Evolutionary conservation across 1,284 basidiomycete species (phyloP).

Genomic region (Puccinia horiana): DNA sequence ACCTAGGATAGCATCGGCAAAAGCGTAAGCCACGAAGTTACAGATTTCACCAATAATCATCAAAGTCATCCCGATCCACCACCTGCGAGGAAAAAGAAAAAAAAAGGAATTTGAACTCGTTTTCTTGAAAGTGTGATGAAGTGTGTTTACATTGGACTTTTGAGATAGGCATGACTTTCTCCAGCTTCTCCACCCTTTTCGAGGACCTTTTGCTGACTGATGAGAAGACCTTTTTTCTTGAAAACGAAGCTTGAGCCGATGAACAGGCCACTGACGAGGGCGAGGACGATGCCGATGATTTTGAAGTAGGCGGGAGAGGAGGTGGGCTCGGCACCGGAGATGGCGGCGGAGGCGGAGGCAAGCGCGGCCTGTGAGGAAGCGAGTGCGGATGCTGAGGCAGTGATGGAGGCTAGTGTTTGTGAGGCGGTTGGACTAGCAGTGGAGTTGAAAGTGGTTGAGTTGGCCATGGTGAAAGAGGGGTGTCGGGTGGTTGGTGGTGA

Average conservation of each 20-base stretch:
- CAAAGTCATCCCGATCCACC: slow-evolving; percentile 63
- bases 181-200: slow-evolving; percentile 48
- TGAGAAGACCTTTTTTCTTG: slow-evolving; percentile 85
- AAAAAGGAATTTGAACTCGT: background rate
- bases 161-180: slow-evolving; percentile 59
- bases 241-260: slow-evolving; percentile 90
- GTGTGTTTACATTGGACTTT: slow-evolving; percentile 53
- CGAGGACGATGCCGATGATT: slow-evolving; percentile 70
- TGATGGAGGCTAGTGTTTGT: background rate
- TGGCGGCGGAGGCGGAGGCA: slow-evolving; percentile 2
- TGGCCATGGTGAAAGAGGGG: background rate
- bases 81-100: slow-evolving; percentile 1
- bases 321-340: background rate
- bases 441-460: background rate
- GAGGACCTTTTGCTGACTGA: slow-evolving; percentile 61
- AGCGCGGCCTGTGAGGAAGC: slow-evolving; percentile 13
- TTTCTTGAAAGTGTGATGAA: slow-evolving; percentile 16
- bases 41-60: slow-evolving; percentile 67
- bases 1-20: slow-evolving; percentile 63
- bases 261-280: slow-evolving; percentile 78
- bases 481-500: background rate
- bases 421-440: background rate
- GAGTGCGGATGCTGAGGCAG: slow-evolving; percentile 14
- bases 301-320: slow-evolving; percentile 59
- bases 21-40: slow-evolving; percentile 84